Base-by-base conservation (phyloP, 2,329 filamentous ascomycete genomes). In the Cytospora mali region DNA sequence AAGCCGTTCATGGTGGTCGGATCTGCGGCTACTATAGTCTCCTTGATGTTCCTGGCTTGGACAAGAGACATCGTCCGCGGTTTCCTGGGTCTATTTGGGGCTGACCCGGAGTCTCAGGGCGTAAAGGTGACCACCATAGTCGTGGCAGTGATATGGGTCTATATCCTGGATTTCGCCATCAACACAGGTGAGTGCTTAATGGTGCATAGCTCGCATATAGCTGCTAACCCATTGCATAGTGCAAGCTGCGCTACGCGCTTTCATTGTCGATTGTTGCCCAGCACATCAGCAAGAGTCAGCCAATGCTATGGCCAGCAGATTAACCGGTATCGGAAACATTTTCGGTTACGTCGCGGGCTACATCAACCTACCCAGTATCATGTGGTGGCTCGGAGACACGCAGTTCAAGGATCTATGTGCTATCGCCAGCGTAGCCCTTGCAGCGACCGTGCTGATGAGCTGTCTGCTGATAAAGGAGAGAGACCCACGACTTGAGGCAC, bases 351-450 rank as follows among this genome's bases (percentile, higher is more conserved):
- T 96, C 25, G 92, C 92, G 60, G 94, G 94, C 42, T 96, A 94
- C 70, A 79, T 92, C 66, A 83, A 97, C 69, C 81, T 98, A 5
- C 90, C 92, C 0, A 82, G 82, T 58, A 82, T 88, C 63, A 74
- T 96, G 11, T 89, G 90, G 71, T 96, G 91, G 74, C 83, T 98
- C 35, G 94, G 94, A 39, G 82, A 90, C 69, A 93, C 88, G 0
- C 94, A 98, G 73, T 98, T 98, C 80, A 93, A 98, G 75, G 89
- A 94, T 5, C 88, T 98, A 4, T 96, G 93, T 72, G 88, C 89
- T 21, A 88, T 98, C 67, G 93, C 94, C 23, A 91, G 88, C 62
- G 77, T 96, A 61, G 84, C 87, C 18, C 86, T 98, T 61, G 81
- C 77, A 27, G 73, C 81, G 48, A 96, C 92, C 0, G 81, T 97